These are phyloP conservation scores for Calcarisporium arbuscula DNA, from an alignment of 2,329 filamentous ascomycete species.

Conservation along the genomic window DNA sequence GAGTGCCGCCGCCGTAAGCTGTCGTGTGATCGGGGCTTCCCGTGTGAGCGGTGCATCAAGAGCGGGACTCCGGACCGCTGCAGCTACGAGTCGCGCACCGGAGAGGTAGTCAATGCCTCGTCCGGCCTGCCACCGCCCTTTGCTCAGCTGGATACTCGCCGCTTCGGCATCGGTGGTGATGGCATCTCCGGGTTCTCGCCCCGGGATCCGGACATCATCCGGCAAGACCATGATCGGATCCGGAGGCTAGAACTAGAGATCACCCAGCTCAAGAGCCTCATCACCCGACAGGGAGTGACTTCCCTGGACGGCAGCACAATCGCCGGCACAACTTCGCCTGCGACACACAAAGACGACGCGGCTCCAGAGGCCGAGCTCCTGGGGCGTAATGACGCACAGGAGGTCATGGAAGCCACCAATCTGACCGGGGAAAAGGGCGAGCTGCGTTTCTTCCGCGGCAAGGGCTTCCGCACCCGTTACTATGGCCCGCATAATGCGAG, in stretches of 20 bases:
- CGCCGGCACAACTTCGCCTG: conserved; percentile 36
- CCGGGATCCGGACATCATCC: conserved; percentile 28
- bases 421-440: conserved; percentile 42
- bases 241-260: conserved; percentile 54
- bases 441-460: conserved; percentile 51
- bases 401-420: conserved; percentile 33
- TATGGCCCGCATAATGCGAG: conserved; percentile 55
- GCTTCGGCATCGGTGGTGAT: conserved; percentile 27
- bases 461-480: conserved; percentile 54
- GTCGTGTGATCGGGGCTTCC: conserved; percentile 55
- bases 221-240: conserved; percentile 51
- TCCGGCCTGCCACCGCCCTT: conserved; percentile 38
- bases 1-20: conserved; percentile 56
- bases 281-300: conserved; percentile 36
- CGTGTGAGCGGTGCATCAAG: conserved; percentile 57
- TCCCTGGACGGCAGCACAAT: conserved; percentile 47
- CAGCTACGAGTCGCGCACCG: conserved; percentile 51
- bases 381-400: conserved; percentile 29
- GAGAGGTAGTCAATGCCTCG: conserved; percentile 42
- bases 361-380: conserved; percentile 26
- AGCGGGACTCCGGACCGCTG: conserved; percentile 54
- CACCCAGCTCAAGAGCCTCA: conserved; percentile 46
- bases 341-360: conserved; percentile 37
- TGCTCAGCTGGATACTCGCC: conserved; percentile 33
- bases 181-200: conserved; percentile 21